Conservation (phyloP, 163 green algal genomes). For the Scenedesmus sp. region DNA sequence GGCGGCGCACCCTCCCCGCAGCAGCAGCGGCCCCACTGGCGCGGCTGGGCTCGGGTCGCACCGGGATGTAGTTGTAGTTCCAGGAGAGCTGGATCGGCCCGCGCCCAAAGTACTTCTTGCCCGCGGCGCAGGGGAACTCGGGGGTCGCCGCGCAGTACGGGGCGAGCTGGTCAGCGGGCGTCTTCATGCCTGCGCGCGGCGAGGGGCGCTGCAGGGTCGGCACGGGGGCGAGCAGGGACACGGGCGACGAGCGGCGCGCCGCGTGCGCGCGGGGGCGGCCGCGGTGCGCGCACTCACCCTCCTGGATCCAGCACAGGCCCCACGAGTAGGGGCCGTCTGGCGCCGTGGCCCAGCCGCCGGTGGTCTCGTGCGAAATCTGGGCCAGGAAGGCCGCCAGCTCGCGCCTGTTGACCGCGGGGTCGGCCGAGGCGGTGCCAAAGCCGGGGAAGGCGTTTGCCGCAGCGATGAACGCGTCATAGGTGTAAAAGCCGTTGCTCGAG, state of each 20-base stretch:
- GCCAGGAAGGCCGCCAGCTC: slow-evolving; percentile 47
- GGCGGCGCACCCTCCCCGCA: too few relatives aligned
- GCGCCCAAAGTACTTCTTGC: slow-evolving; percentile 44
- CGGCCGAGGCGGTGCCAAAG: slow-evolving; percentile 6
- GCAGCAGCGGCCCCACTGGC: too few relatives aligned
- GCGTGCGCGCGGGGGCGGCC: background rate
- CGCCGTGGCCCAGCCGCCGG: slow-evolving; percentile 32
- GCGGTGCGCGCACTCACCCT: background rate
- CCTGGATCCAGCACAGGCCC: slow-evolving; percentile 44
- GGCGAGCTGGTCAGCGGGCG: background rate
- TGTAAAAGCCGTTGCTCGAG: slow-evolving; percentile 47
- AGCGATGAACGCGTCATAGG: slow-evolving; percentile 32
- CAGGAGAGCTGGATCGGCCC: slow-evolving; percentile 42
- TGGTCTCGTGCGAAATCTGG: slow-evolving; percentile 47
- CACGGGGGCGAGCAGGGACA: too few relatives aligned
- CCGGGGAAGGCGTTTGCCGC: slow-evolving; percentile 32
- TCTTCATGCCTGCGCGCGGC: background rate
- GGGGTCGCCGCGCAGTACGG: slow-evolving; percentile 22
- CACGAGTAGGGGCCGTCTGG: slow-evolving; percentile 26
- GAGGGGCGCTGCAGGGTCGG: background rate
- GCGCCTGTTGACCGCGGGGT: slow-evolving; percentile 21
- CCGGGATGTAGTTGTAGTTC: slow-evolving; percentile 49
- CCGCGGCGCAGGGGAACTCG: slow-evolving; percentile 25
- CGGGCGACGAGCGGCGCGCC: too few relatives aligned
- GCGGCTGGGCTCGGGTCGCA: too few relatives aligned